Conservation (phyloP, 2,329 filamentous ascomycete species). For the Diplodia sapinea region DNA sequence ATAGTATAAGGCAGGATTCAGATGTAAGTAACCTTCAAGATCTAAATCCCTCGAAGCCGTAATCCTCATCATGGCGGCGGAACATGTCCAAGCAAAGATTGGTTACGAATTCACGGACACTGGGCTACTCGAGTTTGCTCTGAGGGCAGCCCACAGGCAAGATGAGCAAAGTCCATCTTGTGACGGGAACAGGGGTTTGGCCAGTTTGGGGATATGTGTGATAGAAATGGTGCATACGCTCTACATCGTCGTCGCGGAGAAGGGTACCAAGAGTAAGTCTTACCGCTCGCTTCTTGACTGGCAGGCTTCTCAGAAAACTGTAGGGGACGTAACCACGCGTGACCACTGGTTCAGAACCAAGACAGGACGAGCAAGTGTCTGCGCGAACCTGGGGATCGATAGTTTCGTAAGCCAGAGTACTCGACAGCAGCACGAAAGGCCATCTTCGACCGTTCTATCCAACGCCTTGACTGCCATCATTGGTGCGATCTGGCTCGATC, state of each 20-base stretch:
- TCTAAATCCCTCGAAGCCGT: too few species aligned
- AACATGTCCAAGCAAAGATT: constrained; percentile 29
- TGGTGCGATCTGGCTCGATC: constrained; percentile 33
- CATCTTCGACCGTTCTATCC: constrained; percentile 26
- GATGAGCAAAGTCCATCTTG: constrained; percentile 21
- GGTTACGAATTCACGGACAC: constrained; percentile 16
- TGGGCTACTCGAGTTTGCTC: constrained; percentile 27
- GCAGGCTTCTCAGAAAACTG: background rate
- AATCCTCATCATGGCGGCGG: constrained; percentile 6
- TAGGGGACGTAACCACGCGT: constrained; percentile 23
- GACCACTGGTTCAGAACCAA: constrained; percentile 31
- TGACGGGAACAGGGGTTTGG: constrained; percentile 31
- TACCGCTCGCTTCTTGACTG: constrained; percentile 3
- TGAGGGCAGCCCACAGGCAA: constrained; percentile 30
- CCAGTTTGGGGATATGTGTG: constrained; percentile 10
- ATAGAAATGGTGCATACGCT: constrained; percentile 30
- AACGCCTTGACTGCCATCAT: constrained; percentile 31
- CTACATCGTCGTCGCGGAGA: constrained; percentile 12
- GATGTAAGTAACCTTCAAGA: background rate
- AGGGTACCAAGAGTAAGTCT: constrained; percentile 25
- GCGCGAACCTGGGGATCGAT: constrained; percentile 26
- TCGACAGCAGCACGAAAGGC: constrained; percentile 28
- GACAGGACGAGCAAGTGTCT: constrained; percentile 22
- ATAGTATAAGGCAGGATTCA: background rate
- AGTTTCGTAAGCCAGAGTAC: constrained; percentile 28